Evolutionary conservation across 2,329 filamentous ascomycete species (phyloP), one percentile per base, ranked within the genome.

Genomic region (Cytospora chrysosperma): DNA sequence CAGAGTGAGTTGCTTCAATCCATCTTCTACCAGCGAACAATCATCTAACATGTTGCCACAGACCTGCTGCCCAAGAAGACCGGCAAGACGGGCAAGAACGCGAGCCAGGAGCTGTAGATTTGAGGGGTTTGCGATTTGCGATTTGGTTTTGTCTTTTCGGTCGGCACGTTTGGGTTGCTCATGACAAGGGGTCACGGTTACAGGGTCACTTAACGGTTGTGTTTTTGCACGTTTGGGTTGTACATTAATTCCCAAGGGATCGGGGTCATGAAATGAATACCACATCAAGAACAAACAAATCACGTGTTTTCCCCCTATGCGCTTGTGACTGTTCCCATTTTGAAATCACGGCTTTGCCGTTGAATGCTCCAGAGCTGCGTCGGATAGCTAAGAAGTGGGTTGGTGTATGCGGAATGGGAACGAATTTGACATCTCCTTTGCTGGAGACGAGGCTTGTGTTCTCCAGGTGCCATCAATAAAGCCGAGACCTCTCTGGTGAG

Each of bases 61-160:
- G 94, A 99, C 84, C 90, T 99, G 69, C 88, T 99, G 70, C 95
- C 95, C 77, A 98, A 99, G 93, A 98, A 98, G 92, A 97, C 95
- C 75, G 84, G 88, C 79, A 97, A 98, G 91, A 85, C 85, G 78
- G 91, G 91, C 82, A 97, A 97, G 89, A 89, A 88, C 78, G 85
- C 88, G 73, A 96, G 92, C 84, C 93, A 97, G 83, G 93, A 97
- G 85, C 86, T 98, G 83, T 98, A 92, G 86, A 82, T 73, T 72
- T 68, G 68, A 43, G 64, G 65, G 67, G 64, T 67, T 70, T 69
- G 71, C 72, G 72, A 70, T 79, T 70, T 69, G 71, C 72, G 72
- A 70, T 79, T 82, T 81, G 79, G 78, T 79, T 82, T 79, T 82
- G 81, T 81, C 78, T 80, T 87, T 81, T 82, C 80, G 82, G 80